Evolutionary conservation across 768 basidiomycete species (phyloP), one percentile per base, ranked within the genome.

Genomic region (Chalciporus piperatus): DNA sequence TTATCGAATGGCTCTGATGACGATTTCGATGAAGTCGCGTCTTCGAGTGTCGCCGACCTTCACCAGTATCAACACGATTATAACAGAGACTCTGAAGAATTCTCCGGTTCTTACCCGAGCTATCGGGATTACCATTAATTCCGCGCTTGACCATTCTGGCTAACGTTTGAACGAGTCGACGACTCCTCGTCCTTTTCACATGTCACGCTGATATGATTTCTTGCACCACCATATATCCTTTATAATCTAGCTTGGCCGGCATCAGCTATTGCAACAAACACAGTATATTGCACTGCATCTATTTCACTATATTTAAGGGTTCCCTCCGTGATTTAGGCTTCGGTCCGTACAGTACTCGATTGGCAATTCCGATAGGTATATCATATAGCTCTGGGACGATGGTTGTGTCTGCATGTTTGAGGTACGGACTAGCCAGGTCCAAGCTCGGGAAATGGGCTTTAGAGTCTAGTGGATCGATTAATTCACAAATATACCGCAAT

Each of bases 331-430:
- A 42, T 59, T 56, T 48, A 42, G 17, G 45, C 47, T 47, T 56
- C 28, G 63, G 67, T 16, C 67, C 61, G 51, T 90, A 91, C 28
- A 88, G 60, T 42, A 89, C 82, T 45, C 85, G 82, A 59, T 92
- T 92, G 27, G 92, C 87, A 40, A 90, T 64, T 12, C 87, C 86
- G 45, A 90, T 82, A 4, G 92, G 92, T 56, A 93, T 81, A 66
- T 94, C 92, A 65, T 89, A 89, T 35, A 88, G 68, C 51, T 84
- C 83, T 4, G 87, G 84, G 14, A 80, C 73, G 23, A 78, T 71
- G 53, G 73, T 68, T 1, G 72, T 62, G 47, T 74, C 65, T 3
- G 79, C 74, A 37, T 81, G 73, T 9, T 66, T 71, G 45, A 79
- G 60, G 59, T 87, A 87, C 17, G 80, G 74, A 59, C 72, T 71